Conservation (phyloP, 306 rosid species). For the Crotalaria pallida region DNA sequence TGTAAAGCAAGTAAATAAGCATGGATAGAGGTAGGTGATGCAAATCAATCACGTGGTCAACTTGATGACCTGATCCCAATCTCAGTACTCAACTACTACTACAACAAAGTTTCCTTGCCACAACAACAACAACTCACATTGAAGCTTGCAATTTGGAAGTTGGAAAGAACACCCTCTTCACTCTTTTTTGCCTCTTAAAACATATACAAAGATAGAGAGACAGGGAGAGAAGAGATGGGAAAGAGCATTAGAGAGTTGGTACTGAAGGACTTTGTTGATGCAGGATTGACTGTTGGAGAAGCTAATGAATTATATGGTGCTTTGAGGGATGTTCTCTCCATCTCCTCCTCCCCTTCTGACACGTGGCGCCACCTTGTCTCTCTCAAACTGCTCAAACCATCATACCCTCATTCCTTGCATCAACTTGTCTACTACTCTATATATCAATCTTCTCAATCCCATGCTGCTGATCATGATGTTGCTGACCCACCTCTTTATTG, state of each 20-base stretch:
- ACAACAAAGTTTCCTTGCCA: background rate
- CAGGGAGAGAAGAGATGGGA: background rate
- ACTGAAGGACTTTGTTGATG: constrained; percentile 36
- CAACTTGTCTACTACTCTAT: constrained; percentile 57
- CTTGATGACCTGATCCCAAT: background rate
- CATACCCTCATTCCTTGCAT: constrained; percentile 52
- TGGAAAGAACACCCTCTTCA: background rate
- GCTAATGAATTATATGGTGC: constrained; percentile 32
- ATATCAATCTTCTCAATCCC: constrained; percentile 16
- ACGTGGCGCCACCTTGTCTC: constrained; percentile 54
- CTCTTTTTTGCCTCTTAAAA: background rate
- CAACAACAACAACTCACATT: background rate
- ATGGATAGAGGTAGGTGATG: background rate
- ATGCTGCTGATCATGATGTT: constrained; percentile 29
- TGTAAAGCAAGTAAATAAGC: too few species aligned
- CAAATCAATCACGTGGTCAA: background rate
- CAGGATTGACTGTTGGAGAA: constrained; percentile 47
- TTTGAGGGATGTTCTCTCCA: constrained; percentile 19
- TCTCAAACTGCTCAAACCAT: constrained; percentile 53
- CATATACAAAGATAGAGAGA: background rate
- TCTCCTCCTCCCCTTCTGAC: constrained; percentile 28
- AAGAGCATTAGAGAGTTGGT: background rate
- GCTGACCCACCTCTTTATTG: constrained; percentile 60
- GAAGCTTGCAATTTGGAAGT: background rate
- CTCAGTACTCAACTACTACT: background rate